phyloP scores from a whole-genome alignment of 225 moss, liverwort and hornwort genomes.

The Physcomitrellopsis africana region DNA sequence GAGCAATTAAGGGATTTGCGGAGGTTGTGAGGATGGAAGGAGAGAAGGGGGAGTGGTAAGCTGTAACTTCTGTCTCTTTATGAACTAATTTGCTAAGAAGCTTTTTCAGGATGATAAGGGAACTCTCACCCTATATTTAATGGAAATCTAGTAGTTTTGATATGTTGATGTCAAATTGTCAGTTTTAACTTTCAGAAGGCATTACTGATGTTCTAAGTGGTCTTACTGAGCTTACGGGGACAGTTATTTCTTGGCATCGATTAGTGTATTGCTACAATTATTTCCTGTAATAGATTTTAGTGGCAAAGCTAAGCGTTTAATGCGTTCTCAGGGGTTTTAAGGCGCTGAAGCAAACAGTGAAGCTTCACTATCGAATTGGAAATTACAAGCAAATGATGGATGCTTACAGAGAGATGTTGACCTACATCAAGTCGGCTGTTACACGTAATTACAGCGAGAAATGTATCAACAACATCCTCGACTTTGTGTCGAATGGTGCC shows the following conservation, averaged over 20 bases:
- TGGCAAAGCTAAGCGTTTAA: slow-evolving; percentile 2
- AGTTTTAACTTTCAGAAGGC: neutral
- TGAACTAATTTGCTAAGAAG: no score
- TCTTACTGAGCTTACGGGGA: no score
- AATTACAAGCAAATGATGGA: slow-evolving; percentile 84
- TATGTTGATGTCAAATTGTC: no score
- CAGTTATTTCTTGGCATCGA: no score
- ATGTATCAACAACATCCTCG: slow-evolving; percentile 82
- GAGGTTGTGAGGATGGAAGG: slow-evolving; percentile 87
- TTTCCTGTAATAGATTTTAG: no score
- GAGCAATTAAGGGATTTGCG: slow-evolving; percentile 69
- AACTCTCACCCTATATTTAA: no score
- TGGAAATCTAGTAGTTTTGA: no score
- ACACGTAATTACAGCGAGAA: slow-evolving; percentile 85
- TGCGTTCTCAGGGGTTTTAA: slow-evolving; percentile 66
- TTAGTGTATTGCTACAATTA: no score
- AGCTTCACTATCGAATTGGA: slow-evolving; percentile 64
- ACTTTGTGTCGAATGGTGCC: slow-evolving; percentile 74
- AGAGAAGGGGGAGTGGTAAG: slow-evolving; percentile 79
- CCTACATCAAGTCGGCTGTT: slow-evolving; percentile 76
- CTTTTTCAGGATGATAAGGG: no score
- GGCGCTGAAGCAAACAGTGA: slow-evolving; percentile 76
- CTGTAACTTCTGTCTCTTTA: no score
- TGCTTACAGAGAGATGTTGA: slow-evolving; percentile 80
- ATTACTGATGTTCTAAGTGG: no score